Conservation (phyloP, 208 protist genomes). For the Crithidia mellificae region DNA sequence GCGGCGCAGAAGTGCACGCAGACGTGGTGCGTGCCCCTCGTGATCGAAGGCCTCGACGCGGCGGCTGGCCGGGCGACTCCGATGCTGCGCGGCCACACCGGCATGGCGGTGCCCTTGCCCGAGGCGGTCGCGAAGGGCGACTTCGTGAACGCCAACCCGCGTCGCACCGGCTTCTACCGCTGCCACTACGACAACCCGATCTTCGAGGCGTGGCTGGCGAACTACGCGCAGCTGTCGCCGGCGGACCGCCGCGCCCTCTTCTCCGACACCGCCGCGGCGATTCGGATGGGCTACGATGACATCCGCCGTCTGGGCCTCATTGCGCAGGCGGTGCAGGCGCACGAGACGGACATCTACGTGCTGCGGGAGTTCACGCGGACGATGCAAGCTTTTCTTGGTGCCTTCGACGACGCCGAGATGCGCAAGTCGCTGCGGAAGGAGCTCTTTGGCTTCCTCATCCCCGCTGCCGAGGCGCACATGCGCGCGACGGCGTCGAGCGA, state of each 20-base stretch:
- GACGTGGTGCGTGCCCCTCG: conserved; percentile 75
- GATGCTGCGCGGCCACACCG: conserved; percentile 52
- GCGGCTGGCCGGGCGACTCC: conserved; percentile 38
- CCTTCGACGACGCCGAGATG: conserved; percentile 46
- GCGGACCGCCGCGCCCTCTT: conserved; percentile 68
- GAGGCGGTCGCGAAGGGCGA: conserved; percentile 25
- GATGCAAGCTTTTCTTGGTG: conserved; percentile 40
- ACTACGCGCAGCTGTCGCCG: conserved; percentile 47
- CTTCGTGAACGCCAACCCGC: conserved; percentile 72
- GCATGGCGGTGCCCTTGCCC: conserved; percentile 51
- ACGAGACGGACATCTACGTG: conserved; percentile 57
- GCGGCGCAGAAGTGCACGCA: conserved; percentile 26
- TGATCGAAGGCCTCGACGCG: conserved; percentile 46
- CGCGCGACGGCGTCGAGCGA: conserved; percentile 18
- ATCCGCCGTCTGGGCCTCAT: conserved; percentile 48
- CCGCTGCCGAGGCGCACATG: conserved; percentile 27
- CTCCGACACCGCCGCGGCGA: conserved; percentile 67
- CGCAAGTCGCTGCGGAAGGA: conserved; percentile 22
- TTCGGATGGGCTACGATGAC: conserved; percentile 81
- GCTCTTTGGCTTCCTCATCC: conserved; percentile 40
- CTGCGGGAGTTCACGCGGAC: conserved; percentile 51
- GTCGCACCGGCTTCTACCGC: conserved; percentile 80
- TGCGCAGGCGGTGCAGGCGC: conserved; percentile 34
- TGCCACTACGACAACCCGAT: conserved; percentile 77
- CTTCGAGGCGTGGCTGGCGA: conserved; percentile 52